These are phyloP conservation scores for Iris pallida DNA, from an alignment of 116 monocot genomes.

Conservation along the genomic window DNA sequence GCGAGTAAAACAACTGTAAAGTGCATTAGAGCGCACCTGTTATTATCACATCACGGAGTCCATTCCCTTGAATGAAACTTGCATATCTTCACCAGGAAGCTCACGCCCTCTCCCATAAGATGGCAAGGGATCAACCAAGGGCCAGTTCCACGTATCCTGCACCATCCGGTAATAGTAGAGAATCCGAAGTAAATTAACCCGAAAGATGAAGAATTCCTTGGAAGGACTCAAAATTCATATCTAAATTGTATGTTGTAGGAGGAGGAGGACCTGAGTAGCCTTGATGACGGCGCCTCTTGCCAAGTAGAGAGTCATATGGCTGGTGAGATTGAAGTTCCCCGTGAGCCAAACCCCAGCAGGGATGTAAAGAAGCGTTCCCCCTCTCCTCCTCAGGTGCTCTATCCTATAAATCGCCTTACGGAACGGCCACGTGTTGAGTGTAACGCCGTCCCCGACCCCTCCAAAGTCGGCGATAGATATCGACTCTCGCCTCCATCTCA, in stretches of 20 bases:
- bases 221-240: no score
- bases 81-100: conserved; percentile 48
- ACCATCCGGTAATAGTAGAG: not conserved
- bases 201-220: no score
- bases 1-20: no score
- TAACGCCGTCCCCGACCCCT: conserved; percentile 56
- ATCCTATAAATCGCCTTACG: conserved; percentile 53
- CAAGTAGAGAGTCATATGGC: conserved; percentile 82
- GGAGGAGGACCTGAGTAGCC: conserved; percentile 42
- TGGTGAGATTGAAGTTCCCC: conserved; percentile 73
- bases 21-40: conserved; percentile 29
- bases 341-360: conserved; percentile 73
- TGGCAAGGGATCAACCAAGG: conserved; percentile 54
- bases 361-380: conserved; percentile 62
- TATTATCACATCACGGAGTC: conserved; percentile 53
- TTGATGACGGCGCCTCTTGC: conserved; percentile 67
- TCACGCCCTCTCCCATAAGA: conserved; percentile 73
- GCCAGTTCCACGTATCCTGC: conserved; percentile 56
- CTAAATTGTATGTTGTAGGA: not conserved
- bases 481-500: conserved; percentile 37
- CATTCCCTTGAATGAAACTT: conserved; percentile 58
- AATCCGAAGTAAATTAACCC: not conserved
- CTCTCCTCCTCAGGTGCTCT: conserved; percentile 39
- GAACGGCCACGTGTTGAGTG: conserved; percentile 48
- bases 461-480: conserved; percentile 55